Evolutionary conservation across 2,329 filamentous ascomycete species (phyloP), one percentile per base, ranked within the genome.

Genomic region (Xylariaceae sp.): DNA sequence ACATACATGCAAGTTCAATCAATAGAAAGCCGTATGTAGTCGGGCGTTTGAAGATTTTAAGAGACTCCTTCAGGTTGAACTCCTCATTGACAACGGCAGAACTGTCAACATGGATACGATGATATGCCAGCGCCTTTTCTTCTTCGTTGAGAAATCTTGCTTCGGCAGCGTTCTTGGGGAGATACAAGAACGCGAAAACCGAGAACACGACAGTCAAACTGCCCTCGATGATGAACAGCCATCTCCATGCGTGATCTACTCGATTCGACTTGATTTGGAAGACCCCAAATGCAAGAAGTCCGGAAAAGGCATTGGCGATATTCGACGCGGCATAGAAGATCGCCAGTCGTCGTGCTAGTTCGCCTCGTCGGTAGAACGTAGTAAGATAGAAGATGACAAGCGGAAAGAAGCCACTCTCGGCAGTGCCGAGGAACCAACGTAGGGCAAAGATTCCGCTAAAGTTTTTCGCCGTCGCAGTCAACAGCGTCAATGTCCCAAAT

Each of bases 261-360:
- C 64, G 59, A n/a, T 67, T 61, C 18, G 65, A 67, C 13, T 68
- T 56, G 62, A 79, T 77, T 44, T 74, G 76, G 63, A 80, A 77
- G 16, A 77, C 71, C 38, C 72, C 77, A 56, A 75, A 79, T 1
- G 77, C 70, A 6, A 78, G 68, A 7, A 78, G 69, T 13, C 75
- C 75, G 42, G 72, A 74, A 54, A 77, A 77, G n/a, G 74, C 75
- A 45, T 82, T 84, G 18, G 88, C 88, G 53, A 92, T 87, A 62
- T 87, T 88, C 19, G 81, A 84, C 0, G 87, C 87, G 0, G 87
- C 88, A 60, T 91, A 92, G 71, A 90, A 90, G 53, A 90, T 72
- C 34, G 86, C 86, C 1, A 90, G 74, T 3, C 87, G 81, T 9
- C 87, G 76, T 6, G 86, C 87, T 3, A 90, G 77, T 65, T 90